A percentile compares a stretch with the other conserved stretches of the same genome.
These are phyloP conservation scores for Xylaria grammica DNA, from an alignment of 495 filamentous ascomycete species.

Conservation along the genomic window DNA sequence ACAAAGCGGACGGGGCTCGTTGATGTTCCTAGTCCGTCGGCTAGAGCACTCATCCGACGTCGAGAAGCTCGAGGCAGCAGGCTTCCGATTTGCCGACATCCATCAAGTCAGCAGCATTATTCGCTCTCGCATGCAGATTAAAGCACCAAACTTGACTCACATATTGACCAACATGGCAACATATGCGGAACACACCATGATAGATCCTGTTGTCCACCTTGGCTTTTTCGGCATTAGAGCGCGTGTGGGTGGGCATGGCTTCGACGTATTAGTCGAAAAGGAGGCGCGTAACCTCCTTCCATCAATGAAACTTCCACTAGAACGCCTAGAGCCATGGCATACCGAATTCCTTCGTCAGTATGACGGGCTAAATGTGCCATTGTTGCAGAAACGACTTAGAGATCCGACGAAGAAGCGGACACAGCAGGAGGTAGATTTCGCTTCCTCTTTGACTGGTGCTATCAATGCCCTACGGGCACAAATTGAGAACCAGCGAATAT, in stretches of 20 bases:
- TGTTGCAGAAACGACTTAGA: conserved; percentile 54
- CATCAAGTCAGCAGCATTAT: conserved; percentile 72
- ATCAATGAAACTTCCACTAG: conserved; percentile 61
- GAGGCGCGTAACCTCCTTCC: conserved; percentile 71
- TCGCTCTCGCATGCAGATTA: conserved; percentile 73
- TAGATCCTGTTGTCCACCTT: conserved; percentile 73
- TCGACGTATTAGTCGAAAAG: conserved; percentile 75
- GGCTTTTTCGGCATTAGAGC: conserved; percentile 77
- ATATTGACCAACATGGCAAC: conserved; percentile 66
- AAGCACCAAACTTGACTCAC: conserved; percentile 54
- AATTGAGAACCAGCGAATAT: conserved; percentile 45
- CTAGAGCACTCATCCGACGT: conserved; percentile 60
- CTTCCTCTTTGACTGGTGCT: conserved; percentile 40
- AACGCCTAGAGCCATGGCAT: conserved; percentile 63
- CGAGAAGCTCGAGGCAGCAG: conserved; percentile 67
- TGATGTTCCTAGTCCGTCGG: conserved; percentile 80
- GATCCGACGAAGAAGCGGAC: conserved; percentile 38
- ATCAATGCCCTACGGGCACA: conserved; percentile 44
- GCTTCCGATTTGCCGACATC: conserved; percentile 75
- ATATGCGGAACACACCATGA: conserved; percentile 58
- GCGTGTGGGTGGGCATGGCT: conserved; percentile 64
- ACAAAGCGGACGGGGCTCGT: conserved; percentile 66
- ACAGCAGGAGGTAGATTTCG: conserved; percentile 44
- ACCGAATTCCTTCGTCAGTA: conserved; percentile 60
- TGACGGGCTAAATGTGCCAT: conserved; percentile 61